A percentile compares a stretch with the other conserved stretches of the same genome.
Conservation (phyloP, 805 yeast species). For the Metschnikowia sp. region DNA sequence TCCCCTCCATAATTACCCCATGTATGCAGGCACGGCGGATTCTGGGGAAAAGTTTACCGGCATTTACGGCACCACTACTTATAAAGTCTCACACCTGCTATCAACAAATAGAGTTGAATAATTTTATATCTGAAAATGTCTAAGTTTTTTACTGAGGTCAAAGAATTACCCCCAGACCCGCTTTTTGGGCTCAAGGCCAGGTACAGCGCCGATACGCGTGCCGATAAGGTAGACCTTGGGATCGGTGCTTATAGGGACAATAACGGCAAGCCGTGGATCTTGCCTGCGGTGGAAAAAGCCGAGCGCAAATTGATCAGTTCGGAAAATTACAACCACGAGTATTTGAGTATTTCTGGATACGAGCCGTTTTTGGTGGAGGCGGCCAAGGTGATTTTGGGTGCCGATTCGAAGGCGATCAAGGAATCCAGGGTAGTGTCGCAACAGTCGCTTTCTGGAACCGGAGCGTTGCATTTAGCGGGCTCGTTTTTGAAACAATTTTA, state of each 20-base stretch:
- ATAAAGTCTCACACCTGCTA: background rate
- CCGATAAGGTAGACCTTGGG: constrained; percentile 77
- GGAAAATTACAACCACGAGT: constrained; percentile 63
- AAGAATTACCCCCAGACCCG: constrained; percentile 79
- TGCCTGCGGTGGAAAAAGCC: constrained; percentile 66
- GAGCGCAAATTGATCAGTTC: constrained; percentile 60
- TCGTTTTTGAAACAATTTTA: constrained; percentile 55
- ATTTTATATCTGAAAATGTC: constrained; percentile 24
- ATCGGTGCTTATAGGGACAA: constrained; percentile 78
- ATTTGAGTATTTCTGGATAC: constrained; percentile 77
- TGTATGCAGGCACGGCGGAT: background rate
- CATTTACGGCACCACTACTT: background rate
- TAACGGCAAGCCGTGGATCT: constrained; percentile 66
- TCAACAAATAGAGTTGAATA: background rate
- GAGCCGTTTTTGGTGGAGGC: constrained; percentile 66
- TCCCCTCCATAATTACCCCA: background rate
- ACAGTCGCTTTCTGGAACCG: constrained; percentile 84
- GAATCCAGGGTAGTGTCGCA: constrained; percentile 53
- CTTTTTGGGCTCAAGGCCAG: constrained; percentile 78
- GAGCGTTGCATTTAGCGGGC: constrained; percentile 90
- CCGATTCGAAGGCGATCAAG: constrained; percentile 30
- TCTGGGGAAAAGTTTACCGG: constrained; percentile 1
- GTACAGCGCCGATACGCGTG: constrained; percentile 52
- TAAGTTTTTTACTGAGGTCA: constrained; percentile 46
- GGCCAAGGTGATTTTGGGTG: constrained; percentile 69